Evolutionary conservation across 1,284 basidiomycete species (phyloP), one percentile per base, ranked within the genome.

Genomic region (Vanrija pseudolonga): DNA sequence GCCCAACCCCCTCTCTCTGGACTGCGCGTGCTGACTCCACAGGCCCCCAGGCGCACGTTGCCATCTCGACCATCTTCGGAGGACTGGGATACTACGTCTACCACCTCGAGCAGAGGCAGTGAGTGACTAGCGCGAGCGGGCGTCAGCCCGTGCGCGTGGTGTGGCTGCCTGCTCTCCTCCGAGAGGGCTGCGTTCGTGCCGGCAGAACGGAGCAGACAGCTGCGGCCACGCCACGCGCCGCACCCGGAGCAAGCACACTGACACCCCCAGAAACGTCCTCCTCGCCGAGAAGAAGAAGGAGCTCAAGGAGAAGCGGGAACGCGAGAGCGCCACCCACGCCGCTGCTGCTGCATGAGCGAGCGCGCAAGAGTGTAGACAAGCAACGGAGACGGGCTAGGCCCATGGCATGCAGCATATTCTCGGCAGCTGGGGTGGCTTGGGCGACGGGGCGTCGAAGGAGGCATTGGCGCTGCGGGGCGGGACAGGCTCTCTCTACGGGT

Each of bases 21-120:
- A n/a, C n/a, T n/a, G n/a, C n/a, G n/a, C n/a, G n/a, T n/a, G 32
- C 32, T 32, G 4, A 32, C 32, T 14, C 32, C 32, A 15, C 57
- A 77, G 75, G 64, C 26, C 72, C 70, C 41, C 53, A 56, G 45
- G 68, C 65, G 18, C 72, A 77, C 53, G 19, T 69, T 17, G 48
- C 58, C 43, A 57, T 67, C 17, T 52, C 62, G 18, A 63, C 60
- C n/a, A 69, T 57, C 14, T 77, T 73, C 48, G 74, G 69, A 26
- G 53, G 57, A 9, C 4, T 75, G 38, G 75, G 75, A 24, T 73
- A 67, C 55, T 68, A 60, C 32, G 61, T 67, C 22, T 76, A 72
- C 62, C 49, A 65, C 53, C 53, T 58, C 11, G 73, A 75, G 53
- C 57, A 64, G 57, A 61, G 67, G 64, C 73, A 75, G 75, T 77